phyloP scores from a whole-genome alignment of 2,329 filamentous ascomycete species.

The Trichoderma citrinoviride region DNA sequence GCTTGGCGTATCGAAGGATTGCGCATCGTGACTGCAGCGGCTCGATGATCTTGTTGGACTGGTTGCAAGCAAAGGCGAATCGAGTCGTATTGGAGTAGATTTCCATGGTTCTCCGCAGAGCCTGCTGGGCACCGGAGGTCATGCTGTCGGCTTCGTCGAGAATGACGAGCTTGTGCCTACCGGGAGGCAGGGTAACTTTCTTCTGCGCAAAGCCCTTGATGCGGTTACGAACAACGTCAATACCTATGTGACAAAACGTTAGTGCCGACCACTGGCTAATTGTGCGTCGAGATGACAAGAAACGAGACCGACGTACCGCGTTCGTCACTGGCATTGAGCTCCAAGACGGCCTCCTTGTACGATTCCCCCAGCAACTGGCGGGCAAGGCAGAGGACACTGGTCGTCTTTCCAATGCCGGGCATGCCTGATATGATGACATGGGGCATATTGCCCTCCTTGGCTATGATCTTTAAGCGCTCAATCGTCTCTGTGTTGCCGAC shows the following conservation, averaged over 20 bases:
- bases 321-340: slow-evolving; percentile 95
- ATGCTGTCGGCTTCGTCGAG: slow-evolving; percentile 98
- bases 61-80: slow-evolving; percentile 97
- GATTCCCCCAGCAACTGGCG: slow-evolving; percentile 86
- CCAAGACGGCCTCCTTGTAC: slow-evolving; percentile 96
- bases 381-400: slow-evolving; percentile 88
- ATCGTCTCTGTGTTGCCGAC: slow-evolving; percentile 98
- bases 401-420: slow-evolving; percentile 98
- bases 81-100: slow-evolving; percentile 96
- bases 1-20: slow-evolving; percentile 86
- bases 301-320: slow-evolving; percentile 63
- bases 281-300: too few relatives aligned
- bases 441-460: slow-evolving; percentile 98
- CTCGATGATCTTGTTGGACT: slow-evolving; percentile 99
- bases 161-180: slow-evolving; percentile 93
- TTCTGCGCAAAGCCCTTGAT: slow-evolving; percentile 99
- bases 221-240: slow-evolving; percentile 93
- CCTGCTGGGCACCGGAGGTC: slow-evolving; percentile 95
- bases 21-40: slow-evolving; percentile 96
- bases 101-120: slow-evolving; percentile 93
- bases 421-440: slow-evolving; percentile 99
- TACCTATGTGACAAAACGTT: slow-evolving; percentile 54
- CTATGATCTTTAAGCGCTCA: slow-evolving; percentile 95
- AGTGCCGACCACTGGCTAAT: neutral
- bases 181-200: slow-evolving; percentile 89